Evolutionary conservation across 768 basidiomycete species (phyloP).

Genomic region (Ramaria rubella): DNA sequence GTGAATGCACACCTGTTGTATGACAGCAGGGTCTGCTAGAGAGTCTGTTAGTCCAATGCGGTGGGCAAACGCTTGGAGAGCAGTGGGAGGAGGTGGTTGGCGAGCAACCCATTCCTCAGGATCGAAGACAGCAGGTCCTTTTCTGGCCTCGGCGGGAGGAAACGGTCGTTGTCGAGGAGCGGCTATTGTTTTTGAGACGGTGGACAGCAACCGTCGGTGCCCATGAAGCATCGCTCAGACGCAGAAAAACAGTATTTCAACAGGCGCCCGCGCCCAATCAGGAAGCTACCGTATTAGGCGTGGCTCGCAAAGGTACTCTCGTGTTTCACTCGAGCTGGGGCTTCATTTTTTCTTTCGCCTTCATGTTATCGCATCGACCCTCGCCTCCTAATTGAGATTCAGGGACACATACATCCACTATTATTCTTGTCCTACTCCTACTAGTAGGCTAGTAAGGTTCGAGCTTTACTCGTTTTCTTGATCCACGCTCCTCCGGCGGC

Average conservation of each 20-base stretch:
- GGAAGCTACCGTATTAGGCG: too few species aligned
- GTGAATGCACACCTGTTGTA: constrained; percentile 77
- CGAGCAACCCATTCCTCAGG: constrained; percentile 62
- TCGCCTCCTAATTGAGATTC: too few species aligned
- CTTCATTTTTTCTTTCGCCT: too few species aligned
- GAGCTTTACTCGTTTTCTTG: background rate
- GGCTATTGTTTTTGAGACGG: constrained; percentile 4
- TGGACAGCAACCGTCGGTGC: constrained; percentile 8
- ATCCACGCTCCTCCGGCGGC: background rate
- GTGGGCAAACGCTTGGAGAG: constrained; percentile 70
- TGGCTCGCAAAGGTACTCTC: too few species aligned
- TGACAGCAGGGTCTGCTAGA: constrained; percentile 43
- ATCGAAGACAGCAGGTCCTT: constrained; percentile 35
- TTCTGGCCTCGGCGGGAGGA: constrained; percentile 6
- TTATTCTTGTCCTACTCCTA: too few species aligned
- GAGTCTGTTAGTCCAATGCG: constrained; percentile 64
- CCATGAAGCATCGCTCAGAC: constrained; percentile 6
- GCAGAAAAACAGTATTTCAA: background rate
- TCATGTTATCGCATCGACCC: too few species aligned
- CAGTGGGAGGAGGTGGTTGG: constrained; percentile 65
- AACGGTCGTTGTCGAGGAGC: constrained; percentile 1
- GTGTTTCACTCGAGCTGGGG: too few species aligned
- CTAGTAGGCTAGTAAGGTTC: too few species aligned
- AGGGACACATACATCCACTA: too few species aligned
- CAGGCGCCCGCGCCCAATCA: background rate